These are phyloP conservation scores for Xylariales sp. DNA, from an alignment of 2,329 filamentous ascomycete genomes.

Conservation along the genomic window DNA sequence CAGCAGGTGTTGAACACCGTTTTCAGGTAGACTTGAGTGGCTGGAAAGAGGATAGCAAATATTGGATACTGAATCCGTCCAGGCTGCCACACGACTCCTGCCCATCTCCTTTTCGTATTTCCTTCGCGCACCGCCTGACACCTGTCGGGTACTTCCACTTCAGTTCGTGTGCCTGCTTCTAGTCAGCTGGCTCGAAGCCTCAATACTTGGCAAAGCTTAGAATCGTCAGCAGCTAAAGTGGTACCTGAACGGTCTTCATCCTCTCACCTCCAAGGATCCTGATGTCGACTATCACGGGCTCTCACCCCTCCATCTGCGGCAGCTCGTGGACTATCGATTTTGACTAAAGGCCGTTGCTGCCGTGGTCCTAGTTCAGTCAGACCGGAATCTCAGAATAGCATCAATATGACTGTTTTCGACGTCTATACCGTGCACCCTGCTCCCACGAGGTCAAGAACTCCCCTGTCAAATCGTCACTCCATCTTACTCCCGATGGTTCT, in stretches of 20 bases:
- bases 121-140: background rate
- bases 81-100: background rate
- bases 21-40: no score
- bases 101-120: constrained; percentile 1
- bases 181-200: constrained; percentile 1
- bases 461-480: background rate
- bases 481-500: background rate
- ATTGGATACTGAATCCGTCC: background rate
- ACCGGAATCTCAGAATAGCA: background rate
- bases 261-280: background rate
- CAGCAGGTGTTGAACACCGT: background rate
- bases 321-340: constrained; percentile 6
- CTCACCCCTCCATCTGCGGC: background rate
- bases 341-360: background rate
- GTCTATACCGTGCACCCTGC: background rate
- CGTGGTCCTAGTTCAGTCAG: background rate
- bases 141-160: background rate
- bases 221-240: background rate
- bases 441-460: background rate
- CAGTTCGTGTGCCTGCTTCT: background rate
- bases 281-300: background rate
- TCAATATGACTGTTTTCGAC: background rate
- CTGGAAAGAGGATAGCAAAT: no score
- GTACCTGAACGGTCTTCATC: background rate
- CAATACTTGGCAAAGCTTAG: constrained; percentile 1